Evolutionary conservation across 225 moss, liverwort and hornwort genomes (phyloP).

Genomic region (Neckera pumila): DNA sequence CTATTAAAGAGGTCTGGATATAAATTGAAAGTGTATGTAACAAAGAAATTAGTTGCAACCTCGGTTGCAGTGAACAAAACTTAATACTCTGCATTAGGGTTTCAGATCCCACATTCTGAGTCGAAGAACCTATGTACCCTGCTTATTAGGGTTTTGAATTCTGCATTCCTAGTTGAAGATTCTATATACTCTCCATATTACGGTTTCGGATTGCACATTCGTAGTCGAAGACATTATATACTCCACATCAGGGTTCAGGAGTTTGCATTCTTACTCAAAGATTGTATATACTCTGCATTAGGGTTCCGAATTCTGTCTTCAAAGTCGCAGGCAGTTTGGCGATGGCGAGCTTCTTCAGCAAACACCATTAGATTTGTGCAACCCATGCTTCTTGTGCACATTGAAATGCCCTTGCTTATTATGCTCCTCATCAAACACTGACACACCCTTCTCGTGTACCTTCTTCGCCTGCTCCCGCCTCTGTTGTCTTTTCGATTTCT

Average conservation of each 20-base stretch:
- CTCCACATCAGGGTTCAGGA: not conserved
- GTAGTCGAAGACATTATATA: not conserved
- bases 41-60: not conserved
- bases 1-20: not conserved
- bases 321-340: not conserved
- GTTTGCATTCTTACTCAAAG: not conserved
- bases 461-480: not conserved
- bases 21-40: not conserved
- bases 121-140: not conserved
- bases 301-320: no score
- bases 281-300: not conserved
- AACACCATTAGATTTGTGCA: conserved; percentile 35
- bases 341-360: not conserved
- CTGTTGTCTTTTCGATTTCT: not conserved
- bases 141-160: not conserved
- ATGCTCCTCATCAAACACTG: no score
- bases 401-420: no score
- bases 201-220: no score
- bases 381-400: conserved; percentile 12
- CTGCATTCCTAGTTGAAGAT: not conserved
- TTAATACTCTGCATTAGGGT: not conserved
- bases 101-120: not conserved
- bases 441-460: not conserved
- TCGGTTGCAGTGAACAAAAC: not conserved
- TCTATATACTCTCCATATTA: not conserved